These are phyloP conservation scores for Saturnispora serradocipensis DNA, from an alignment of 805 yeast genomes.

Conservation along the genomic window DNA sequence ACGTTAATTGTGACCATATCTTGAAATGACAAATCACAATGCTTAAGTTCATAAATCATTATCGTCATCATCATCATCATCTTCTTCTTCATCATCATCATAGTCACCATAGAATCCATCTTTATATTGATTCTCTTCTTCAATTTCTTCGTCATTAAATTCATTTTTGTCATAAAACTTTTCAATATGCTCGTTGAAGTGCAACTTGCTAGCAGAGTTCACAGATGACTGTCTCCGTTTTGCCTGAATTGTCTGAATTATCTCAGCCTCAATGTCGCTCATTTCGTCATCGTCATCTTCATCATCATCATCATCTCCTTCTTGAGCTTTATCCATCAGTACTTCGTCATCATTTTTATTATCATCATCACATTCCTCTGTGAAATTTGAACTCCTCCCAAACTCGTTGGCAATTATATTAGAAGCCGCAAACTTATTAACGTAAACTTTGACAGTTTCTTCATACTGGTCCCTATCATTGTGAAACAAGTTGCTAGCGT, in stretches of 20 bases:
- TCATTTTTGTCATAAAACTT: neutral
- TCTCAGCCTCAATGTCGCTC: conserved; percentile 5
- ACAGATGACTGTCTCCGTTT: conserved; percentile 5
- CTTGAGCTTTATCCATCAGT: neutral
- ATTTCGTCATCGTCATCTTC: conserved; percentile 2
- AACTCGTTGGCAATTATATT: conserved; percentile 22
- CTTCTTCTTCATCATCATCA: neutral
- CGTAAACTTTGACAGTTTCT: conserved; percentile 63
- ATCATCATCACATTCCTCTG: neutral
- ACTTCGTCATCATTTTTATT: neutral
- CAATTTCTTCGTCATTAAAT: neutral
- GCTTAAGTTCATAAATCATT: neutral
- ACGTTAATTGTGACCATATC: neutral
- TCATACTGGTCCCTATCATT: conserved; percentile 60
- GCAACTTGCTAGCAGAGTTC: neutral
- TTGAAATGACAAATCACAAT: neutral
- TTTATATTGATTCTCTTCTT: neutral
- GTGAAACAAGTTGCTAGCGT: conserved; percentile 73
- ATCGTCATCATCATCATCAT: neutral
- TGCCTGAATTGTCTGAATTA: conserved; percentile 2
- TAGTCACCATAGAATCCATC: neutral
- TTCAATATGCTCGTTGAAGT: neutral
- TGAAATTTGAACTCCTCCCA: conserved; percentile 1
- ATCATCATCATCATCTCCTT: neutral
- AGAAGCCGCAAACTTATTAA: conserved; percentile 54